phyloP scores from a whole-genome alignment of 1,284 basidiomycete species.

The Ceratobasidium sp. region DNA sequence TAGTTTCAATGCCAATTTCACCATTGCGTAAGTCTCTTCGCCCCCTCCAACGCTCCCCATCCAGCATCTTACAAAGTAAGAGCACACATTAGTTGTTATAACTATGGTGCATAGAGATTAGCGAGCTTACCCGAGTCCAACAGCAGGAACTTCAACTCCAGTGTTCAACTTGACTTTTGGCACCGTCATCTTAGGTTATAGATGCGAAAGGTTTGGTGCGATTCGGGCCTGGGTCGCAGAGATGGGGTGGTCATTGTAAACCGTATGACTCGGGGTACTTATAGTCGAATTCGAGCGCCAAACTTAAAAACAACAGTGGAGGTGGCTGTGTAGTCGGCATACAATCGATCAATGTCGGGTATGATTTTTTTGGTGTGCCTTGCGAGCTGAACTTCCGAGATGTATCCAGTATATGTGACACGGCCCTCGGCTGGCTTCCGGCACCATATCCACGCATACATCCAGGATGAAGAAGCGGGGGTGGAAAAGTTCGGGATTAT shows the following conservation, averaged over 20 bases:
- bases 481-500: not conserved
- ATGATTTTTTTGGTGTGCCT: not conserved
- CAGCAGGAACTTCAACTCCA: constrained; percentile 53
- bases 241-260: too few relatives aligned
- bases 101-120: not conserved
- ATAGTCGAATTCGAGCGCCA: not conserved
- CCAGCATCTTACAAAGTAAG: constrained; percentile 48
- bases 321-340: constrained; percentile 8
- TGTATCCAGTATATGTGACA: not conserved
- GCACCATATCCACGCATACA: not conserved
- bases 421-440: not conserved
- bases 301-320: not conserved
- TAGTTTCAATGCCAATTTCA: constrained; percentile 48
- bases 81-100: not conserved
- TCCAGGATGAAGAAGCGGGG: not conserved
- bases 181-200: not conserved
- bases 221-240: not conserved
- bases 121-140: constrained; percentile 49
- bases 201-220: not conserved
- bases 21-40: constrained; percentile 50
- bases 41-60: constrained; percentile 49
- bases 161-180: constrained; percentile 53
- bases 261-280: not conserved
- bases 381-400: too few relatives aligned
- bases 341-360: not conserved